A percentile compares a stretch with the other conserved stretches of the same genome.
Conservation (phyloP, 2,329 filamentous ascomycete species). For the Alternaria sp. region DNA sequence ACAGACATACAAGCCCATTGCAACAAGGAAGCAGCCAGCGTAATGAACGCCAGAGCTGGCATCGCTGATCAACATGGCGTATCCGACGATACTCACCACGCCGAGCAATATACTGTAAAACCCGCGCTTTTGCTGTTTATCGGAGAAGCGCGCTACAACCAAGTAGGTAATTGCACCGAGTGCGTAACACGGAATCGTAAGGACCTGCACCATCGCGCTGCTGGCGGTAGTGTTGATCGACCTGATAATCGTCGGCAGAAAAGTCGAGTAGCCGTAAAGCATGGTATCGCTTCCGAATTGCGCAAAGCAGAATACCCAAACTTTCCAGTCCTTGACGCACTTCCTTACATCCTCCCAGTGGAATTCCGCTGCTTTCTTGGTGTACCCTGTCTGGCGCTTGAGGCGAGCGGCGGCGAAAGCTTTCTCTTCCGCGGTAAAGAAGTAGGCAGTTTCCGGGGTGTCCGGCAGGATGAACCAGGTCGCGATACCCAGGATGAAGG, state of each 20-base stretch:
- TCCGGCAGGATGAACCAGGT: constrained; percentile 68
- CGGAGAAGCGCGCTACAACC: constrained; percentile 68
- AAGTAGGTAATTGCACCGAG: constrained; percentile 75
- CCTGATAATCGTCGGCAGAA: constrained; percentile 79
- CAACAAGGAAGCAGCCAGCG: constrained; percentile 78
- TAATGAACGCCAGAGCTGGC: constrained; percentile 69
- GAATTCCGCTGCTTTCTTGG: constrained; percentile 59
- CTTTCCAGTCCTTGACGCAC: constrained; percentile 76
- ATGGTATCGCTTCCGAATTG: constrained; percentile 79
- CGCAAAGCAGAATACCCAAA: constrained; percentile 71
- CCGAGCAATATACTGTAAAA: constrained; percentile 69
- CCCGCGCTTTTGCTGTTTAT: constrained; percentile 69
- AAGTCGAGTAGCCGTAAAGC: constrained; percentile 79
- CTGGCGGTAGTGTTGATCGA: constrained; percentile 68
- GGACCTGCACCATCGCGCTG: constrained; percentile 70
- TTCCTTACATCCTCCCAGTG: constrained; percentile 68
- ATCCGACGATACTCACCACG: constrained; percentile 69
- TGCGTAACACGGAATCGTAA: constrained; percentile 80
- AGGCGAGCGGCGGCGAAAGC: constrained; percentile 61
- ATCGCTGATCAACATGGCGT: constrained; percentile 70
- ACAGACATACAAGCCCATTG: constrained; percentile 71
- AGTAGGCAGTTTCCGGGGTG: constrained; percentile 68
- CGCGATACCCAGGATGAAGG: constrained; percentile 61
- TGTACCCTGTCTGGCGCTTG: constrained; percentile 57
- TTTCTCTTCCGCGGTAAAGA: constrained; percentile 65